These are phyloP conservation scores for Trichoderma endophyticum DNA, from an alignment of 2,329 filamentous ascomycete species.

Conservation along the genomic window DNA sequence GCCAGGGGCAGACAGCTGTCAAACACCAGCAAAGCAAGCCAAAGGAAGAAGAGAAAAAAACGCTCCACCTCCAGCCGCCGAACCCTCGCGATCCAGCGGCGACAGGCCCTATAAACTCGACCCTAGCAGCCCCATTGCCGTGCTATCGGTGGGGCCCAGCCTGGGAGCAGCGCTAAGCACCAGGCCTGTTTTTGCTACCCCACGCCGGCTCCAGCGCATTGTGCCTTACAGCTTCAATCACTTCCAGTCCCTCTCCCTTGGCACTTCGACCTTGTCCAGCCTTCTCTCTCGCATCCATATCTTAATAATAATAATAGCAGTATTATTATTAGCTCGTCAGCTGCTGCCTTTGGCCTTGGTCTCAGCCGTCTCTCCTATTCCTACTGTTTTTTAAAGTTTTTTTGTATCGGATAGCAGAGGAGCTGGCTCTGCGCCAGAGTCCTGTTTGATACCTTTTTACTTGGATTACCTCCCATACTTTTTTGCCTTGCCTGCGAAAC, in stretches of 20 bases:
- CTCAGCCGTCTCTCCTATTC: not conserved
- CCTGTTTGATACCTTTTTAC: not conserved
- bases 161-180: conserved; percentile 16
- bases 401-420: conserved; percentile 1
- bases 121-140: conserved; percentile 16
- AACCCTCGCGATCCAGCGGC: conserved; percentile 1
- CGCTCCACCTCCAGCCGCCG: conserved; percentile 11
- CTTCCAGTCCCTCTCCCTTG: not conserved
- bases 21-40: not conserved
- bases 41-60: not conserved
- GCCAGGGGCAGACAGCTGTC: conserved; percentile 8
- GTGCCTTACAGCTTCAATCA: conserved; percentile 18
- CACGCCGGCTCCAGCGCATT: conserved; percentile 17
- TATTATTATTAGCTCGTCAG: conserved; percentile 10
- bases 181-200: conserved; percentile 17
- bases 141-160: conserved; percentile 12
- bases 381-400: not conserved
- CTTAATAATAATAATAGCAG: not conserved
- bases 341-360: not conserved
- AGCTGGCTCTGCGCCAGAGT: conserved; percentile 20
- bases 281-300: conserved; percentile 3
- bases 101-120: conserved; percentile 10
- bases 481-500: not conserved
- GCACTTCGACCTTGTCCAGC: not conserved
- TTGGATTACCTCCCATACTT: not conserved